These are phyloP conservation scores for Prunus yedoensis DNA, from an alignment of 331 rosid genomes.

Conservation along the genomic window DNA sequence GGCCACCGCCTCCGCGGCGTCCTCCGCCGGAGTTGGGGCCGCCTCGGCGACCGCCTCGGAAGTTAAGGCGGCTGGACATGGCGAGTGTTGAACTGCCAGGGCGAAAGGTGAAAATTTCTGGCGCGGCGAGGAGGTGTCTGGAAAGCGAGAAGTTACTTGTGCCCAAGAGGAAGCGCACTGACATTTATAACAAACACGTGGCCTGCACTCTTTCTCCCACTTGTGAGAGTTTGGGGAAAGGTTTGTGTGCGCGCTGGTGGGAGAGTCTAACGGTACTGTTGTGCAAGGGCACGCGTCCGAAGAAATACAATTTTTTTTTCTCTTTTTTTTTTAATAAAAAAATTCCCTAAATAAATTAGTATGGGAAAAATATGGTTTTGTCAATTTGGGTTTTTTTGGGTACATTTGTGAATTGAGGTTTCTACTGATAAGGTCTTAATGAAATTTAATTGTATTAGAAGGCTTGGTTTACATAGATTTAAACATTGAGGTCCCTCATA, in stretches of 20 bases:
- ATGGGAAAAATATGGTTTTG: no score
- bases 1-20: conserved; percentile 40
- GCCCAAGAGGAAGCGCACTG: neutral
- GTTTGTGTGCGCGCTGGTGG: neutral
- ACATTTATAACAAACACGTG: neutral
- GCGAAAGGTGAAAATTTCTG: conserved; percentile 17
- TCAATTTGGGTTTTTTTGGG: no score
- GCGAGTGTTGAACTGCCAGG: conserved; percentile 34
- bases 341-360: no score
- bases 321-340: no score
- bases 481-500: no score
- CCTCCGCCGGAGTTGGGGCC: conserved; percentile 45
- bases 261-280: neutral
- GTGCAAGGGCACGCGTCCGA: no score
- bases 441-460: no score
- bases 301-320: no score
- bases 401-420: no score
- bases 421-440: no score
- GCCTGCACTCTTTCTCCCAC: neutral
- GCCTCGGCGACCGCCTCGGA: conserved; percentile 72
- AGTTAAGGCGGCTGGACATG: conserved; percentile 80
- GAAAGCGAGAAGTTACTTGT: neutral
- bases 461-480: no score
- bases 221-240: neutral
- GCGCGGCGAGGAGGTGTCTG: conserved; percentile 14